Evolutionary conservation across 1,284 basidiomycete species (phyloP).

Genomic region (Trametes polyzona): DNA sequence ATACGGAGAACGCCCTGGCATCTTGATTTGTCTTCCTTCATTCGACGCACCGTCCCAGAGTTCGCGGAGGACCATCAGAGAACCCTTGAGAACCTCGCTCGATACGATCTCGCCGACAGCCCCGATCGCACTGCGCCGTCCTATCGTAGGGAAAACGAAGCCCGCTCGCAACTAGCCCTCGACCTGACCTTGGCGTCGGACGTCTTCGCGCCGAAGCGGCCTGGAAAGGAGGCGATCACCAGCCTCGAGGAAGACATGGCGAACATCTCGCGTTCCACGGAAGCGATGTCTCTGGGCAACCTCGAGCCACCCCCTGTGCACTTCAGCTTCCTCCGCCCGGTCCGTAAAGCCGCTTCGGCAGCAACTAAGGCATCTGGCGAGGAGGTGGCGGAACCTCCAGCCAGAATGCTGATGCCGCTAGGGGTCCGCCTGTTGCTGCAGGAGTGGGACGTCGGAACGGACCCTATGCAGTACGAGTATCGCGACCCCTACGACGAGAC

Average conservation of each 20-base stretch:
- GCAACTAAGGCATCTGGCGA: slow-evolving; percentile 14
- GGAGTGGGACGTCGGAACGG: slow-evolving; percentile 64
- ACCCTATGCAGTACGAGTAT: slow-evolving; percentile 55
- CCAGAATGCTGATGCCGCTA: slow-evolving; percentile 38
- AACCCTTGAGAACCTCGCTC: slow-evolving; percentile 42
- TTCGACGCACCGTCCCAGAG: slow-evolving; percentile 47
- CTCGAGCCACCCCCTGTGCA: slow-evolving; percentile 53
- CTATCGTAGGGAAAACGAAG: slow-evolving; percentile 51
- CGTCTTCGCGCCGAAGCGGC: slow-evolving; percentile 52
- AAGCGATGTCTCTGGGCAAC: slow-evolving; percentile 56
- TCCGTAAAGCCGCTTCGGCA: slow-evolving; percentile 38
- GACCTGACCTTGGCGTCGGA: slow-evolving; percentile 65
- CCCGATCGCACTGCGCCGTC: slow-evolving; percentile 43
- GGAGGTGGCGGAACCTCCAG: neutral
- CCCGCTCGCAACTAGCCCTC: slow-evolving; percentile 61
- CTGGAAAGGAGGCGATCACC: neutral
- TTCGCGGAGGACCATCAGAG: slow-evolving; percentile 39
- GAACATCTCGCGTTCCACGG: slow-evolving; percentile 49
- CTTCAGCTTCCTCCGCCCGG: slow-evolving; percentile 65
- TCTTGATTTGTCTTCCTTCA: slow-evolving; percentile 48
- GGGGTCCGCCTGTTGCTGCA: slow-evolving; percentile 65
- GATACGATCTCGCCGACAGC: slow-evolving; percentile 46
- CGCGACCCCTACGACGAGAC: slow-evolving; percentile 54
- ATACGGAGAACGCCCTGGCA: slow-evolving; percentile 55
- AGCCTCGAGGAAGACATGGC: slow-evolving; percentile 37